A percentile compares a stretch with the other conserved stretches of the same genome.
Evolutionary conservation across 192 early-diverging fungal species (phyloP).

Genomic region (Coemansia sp.): DNA sequence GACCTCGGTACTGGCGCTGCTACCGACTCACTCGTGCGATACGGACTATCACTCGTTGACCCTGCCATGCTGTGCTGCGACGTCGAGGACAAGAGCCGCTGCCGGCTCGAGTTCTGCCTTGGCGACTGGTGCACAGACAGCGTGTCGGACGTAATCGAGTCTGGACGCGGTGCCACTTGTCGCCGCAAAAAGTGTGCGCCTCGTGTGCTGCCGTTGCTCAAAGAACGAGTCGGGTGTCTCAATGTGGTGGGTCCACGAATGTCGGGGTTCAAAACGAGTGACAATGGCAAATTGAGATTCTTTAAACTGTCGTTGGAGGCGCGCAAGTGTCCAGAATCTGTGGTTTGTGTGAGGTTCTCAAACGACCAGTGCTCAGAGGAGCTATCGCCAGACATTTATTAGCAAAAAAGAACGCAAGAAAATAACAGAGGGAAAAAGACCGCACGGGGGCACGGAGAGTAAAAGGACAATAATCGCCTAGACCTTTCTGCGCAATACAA

Average conservation of each 20-base stretch:
- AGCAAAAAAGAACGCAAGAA: slow-evolving; percentile 10
- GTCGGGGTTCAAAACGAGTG: slow-evolving; percentile 27
- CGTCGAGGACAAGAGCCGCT: slow-evolving; percentile 18
- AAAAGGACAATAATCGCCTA: no score
- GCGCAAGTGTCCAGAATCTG: slow-evolving; percentile 36
- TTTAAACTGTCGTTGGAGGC: slow-evolving; percentile 12
- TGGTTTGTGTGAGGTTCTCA: slow-evolving; percentile 51
- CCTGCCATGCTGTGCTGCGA: slow-evolving; percentile 25
- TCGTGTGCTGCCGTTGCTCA: slow-evolving; percentile 32
- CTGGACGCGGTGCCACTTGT: slow-evolving; percentile 18
- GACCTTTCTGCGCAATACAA: no score
- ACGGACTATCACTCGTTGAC: neutral
- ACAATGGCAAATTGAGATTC: slow-evolving; percentile 36
- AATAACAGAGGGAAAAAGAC: neutral
- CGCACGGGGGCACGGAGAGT: no score
- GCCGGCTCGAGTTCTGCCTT: slow-evolving; percentile 31
- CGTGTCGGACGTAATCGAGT: slow-evolving; percentile 30
- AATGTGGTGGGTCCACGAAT: slow-evolving; percentile 5
- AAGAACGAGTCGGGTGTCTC: slow-evolving; percentile 17
- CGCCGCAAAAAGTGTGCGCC: slow-evolving; percentile 17
- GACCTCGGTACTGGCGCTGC: slow-evolving; percentile 2
- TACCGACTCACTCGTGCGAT: slow-evolving; percentile 4
- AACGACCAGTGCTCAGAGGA: slow-evolving; percentile 59
- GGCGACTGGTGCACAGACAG: slow-evolving; percentile 20
- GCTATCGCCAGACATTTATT: slow-evolving; percentile 58